Evolutionary conservation across 2,329 filamentous ascomycete genomes (phyloP).

Genomic region (Talaromyces pinophilus): DNA sequence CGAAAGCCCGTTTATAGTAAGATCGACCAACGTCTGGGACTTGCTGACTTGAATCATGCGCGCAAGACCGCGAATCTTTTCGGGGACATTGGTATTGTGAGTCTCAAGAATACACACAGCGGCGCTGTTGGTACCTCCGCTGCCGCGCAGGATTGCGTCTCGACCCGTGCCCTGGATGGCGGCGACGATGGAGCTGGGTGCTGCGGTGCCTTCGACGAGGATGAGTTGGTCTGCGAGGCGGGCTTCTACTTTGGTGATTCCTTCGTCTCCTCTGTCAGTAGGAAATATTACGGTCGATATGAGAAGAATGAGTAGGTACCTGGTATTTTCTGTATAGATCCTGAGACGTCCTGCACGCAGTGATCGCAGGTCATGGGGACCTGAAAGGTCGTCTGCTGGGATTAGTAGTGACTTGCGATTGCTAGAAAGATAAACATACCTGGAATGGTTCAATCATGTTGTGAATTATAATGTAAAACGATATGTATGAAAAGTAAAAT

Average conservation of each 20-base stretch:
- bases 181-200: conserved; percentile 84
- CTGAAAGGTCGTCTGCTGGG: conserved; percentile 74
- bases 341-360: conserved; percentile 84
- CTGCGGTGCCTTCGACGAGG: conserved; percentile 80
- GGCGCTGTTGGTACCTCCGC: conserved; percentile 74
- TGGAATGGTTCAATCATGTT: conserved; percentile 51
- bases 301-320: conserved; percentile 45
- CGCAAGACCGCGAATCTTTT: conserved; percentile 79
- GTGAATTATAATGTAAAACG: not conserved
- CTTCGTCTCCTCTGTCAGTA: conserved; percentile 42
- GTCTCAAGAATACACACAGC: conserved; percentile 95
- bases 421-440: conserved; percentile 32
- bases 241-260: conserved; percentile 79
- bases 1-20: conserved; percentile 79
- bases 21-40: conserved; percentile 77
- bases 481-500: not conserved
- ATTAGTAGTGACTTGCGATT: no score
- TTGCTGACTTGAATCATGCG: conserved; percentile 90
- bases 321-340: conserved; percentile 71
- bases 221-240: conserved; percentile 82
- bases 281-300: no score
- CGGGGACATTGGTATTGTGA: conserved; percentile 60
- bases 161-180: conserved; percentile 87
- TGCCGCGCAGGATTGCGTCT: conserved; percentile 91
- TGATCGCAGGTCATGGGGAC: conserved; percentile 89